Percentiles rank a stretch among this genome's conserved stretches.
phyloP scores from a whole-genome alignment of 2,329 filamentous ascomycete species.

The Biscogniauxia marginata region DNA sequence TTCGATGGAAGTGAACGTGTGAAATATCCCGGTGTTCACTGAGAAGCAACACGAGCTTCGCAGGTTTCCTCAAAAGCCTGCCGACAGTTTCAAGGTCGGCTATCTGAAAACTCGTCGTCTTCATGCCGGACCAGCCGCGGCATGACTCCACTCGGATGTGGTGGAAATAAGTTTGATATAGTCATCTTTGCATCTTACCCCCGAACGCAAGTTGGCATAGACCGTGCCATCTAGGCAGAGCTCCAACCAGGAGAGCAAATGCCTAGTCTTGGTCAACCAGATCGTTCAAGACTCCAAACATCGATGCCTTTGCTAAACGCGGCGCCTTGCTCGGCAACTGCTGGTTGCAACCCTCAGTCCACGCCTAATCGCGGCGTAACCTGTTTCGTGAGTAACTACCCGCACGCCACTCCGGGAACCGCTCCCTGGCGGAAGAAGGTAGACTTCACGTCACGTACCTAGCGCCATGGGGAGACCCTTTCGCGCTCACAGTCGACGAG shows the following conservation, averaged over 20 bases:
- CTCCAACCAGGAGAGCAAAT: not conserved
- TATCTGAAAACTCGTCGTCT: conserved; percentile 39
- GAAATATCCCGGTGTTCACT: not conserved
- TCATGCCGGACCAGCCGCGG: conserved; percentile 49
- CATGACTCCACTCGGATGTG: conserved; percentile 43
- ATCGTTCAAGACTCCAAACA: conserved; percentile 40
- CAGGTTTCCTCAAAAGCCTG: not conserved
- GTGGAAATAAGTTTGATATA: conserved; percentile 17
- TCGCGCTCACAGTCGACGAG: conserved; percentile 42
- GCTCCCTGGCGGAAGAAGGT: conserved; percentile 42
- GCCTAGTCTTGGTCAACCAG: not conserved
- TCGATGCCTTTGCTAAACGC: conserved; percentile 39
- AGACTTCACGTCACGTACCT: conserved; percentile 46
- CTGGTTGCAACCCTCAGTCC: conserved; percentile 45
- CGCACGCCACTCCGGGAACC: conserved; percentile 43
- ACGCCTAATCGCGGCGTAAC: conserved; percentile 45
- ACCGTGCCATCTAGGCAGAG: too few relatives aligned
- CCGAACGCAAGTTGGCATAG: too few relatives aligned
- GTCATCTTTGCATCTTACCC: not conserved
- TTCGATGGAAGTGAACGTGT: not conserved
- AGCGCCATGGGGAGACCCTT: conserved; percentile 41
- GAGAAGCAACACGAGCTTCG: not conserved
- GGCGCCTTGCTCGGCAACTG: conserved; percentile 45
- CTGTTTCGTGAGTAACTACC: conserved; percentile 49
- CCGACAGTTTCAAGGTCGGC: not conserved